Evolutionary conservation across 805 yeast species (phyloP).

Genomic region (Candida chauliodis): DNA sequence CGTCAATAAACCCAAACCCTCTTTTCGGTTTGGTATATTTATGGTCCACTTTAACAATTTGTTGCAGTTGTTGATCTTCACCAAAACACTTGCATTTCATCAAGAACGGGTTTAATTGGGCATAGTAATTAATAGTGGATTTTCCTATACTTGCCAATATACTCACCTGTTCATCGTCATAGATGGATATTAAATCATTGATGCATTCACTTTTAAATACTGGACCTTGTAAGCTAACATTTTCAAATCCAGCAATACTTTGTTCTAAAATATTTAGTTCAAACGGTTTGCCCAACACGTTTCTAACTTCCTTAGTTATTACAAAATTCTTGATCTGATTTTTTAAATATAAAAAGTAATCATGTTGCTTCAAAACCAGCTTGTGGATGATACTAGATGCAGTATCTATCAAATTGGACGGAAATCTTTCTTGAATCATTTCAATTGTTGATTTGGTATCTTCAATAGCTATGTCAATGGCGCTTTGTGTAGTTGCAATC

Average conservation of each 20-base stretch:
- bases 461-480: constrained; percentile 9
- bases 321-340: constrained; percentile 12
- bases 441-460: constrained; percentile 12
- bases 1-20: constrained; percentile 30
- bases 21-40: constrained; percentile 18
- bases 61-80: background rate
- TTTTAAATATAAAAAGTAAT: constrained; percentile 13
- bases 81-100: constrained; percentile 16
- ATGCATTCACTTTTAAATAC: constrained; percentile 3
- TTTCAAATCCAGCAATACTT: constrained; percentile 8
- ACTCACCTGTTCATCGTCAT: constrained; percentile 13
- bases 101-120: constrained; percentile 27
- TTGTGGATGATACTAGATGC: constrained; percentile 14
- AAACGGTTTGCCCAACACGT: constrained; percentile 7
- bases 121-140: constrained; percentile 12
- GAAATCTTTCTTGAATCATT: constrained; percentile 13
- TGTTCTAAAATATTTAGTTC: constrained; percentile 14
- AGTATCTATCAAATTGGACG: constrained; percentile 9
- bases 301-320: constrained; percentile 14
- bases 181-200: constrained; percentile 10
- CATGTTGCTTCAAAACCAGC: constrained; percentile 16
- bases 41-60: background rate
- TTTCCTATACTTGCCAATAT: constrained; percentile 13
- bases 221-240: constrained; percentile 27
- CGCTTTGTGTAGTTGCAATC: constrained; percentile 16